phyloP scores from a whole-genome alignment of 345 rosid genomes.

The Reutealis trisperma region DNA sequence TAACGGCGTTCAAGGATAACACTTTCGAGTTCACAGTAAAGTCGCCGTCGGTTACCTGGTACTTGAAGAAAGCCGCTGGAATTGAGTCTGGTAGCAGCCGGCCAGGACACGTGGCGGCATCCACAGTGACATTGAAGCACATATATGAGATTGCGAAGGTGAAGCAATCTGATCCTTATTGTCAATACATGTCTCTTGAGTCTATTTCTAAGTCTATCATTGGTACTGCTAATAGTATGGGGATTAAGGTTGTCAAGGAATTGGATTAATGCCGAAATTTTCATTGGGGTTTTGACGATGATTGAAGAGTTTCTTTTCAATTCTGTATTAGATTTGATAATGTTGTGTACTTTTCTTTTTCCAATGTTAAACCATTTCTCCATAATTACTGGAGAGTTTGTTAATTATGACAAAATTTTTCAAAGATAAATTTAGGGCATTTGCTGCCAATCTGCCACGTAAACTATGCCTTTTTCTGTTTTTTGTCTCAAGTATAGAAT shows the following conservation, averaged over 20 bases:
- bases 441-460: background rate
- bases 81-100: constrained; percentile 73
- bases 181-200: constrained; percentile 81
- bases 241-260: constrained; percentile 79
- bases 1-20: constrained; percentile 88
- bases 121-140: constrained; percentile 68
- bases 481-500: too few relatives aligned
- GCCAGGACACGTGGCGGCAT: constrained; percentile 72
- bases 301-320: background rate
- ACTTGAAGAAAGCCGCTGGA: constrained; percentile 90
- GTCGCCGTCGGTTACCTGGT: constrained; percentile 86
- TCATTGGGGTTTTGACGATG: too few relatives aligned
- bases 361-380: background rate
- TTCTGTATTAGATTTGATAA: constrained; percentile 1
- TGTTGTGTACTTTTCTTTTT: background rate
- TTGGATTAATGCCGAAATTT: constrained; percentile 40
- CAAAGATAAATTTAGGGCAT: background rate
- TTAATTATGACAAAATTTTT: background rate
- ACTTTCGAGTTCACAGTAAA: constrained; percentile 87
- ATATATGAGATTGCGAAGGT: constrained; percentile 92
- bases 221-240: constrained; percentile 84
- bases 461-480: too few relatives aligned
- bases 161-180: constrained; percentile 89
- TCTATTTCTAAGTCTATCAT: constrained; percentile 77
- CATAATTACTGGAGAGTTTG: background rate